Conservation (phyloP, 768 basidiomycete genomes). For the Mrakia hoshinonis region DNA sequence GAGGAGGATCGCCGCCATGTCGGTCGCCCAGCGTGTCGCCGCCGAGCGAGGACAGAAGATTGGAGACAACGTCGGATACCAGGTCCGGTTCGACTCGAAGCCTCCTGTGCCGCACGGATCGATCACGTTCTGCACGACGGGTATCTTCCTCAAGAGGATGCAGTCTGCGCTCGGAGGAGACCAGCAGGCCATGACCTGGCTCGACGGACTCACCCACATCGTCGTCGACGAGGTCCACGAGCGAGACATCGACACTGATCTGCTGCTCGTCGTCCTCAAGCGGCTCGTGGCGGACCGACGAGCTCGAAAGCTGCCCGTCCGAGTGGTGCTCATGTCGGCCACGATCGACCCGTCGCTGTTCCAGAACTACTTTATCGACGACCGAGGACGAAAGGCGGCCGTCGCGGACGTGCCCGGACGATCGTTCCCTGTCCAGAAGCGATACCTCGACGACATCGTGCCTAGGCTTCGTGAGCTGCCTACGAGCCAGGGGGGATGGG, state of each 20-base stretch:
- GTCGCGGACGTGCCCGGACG: conserved; percentile 82
- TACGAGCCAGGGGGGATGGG: conserved; percentile 47
- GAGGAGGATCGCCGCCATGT: conserved; percentile 79
- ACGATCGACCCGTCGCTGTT: conserved; percentile 87
- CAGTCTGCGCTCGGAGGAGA: conserved; percentile 58
- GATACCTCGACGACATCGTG: conserved; percentile 71
- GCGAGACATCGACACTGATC: conserved; percentile 84
- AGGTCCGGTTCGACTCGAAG: conserved; percentile 80
- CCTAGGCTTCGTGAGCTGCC: conserved; percentile 38
- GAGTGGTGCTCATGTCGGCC: conserved; percentile 88
- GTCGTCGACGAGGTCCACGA: conserved; percentile 95
- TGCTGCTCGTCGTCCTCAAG: conserved; percentile 80
- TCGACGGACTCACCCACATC: conserved; percentile 80
- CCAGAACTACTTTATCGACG: conserved; percentile 66
- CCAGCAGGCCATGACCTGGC: conserved; percentile 40
- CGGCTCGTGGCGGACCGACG: conserved; percentile 62
- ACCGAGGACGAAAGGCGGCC: conserved; percentile 51
- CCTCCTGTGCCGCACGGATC: conserved; percentile 64
- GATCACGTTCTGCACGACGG: conserved; percentile 87
- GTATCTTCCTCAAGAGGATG: conserved; percentile 76
- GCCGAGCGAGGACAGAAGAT: conserved; percentile 69
- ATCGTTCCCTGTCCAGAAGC: conserved; percentile 74
- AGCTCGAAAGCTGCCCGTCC: conserved; percentile 57
- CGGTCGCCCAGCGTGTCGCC: conserved; percentile 81
- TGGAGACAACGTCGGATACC: conserved; percentile 74